These are phyloP conservation scores for Bertia moriformis DNA, from an alignment of 2,329 filamentous ascomycete species.

Conservation along the genomic window DNA sequence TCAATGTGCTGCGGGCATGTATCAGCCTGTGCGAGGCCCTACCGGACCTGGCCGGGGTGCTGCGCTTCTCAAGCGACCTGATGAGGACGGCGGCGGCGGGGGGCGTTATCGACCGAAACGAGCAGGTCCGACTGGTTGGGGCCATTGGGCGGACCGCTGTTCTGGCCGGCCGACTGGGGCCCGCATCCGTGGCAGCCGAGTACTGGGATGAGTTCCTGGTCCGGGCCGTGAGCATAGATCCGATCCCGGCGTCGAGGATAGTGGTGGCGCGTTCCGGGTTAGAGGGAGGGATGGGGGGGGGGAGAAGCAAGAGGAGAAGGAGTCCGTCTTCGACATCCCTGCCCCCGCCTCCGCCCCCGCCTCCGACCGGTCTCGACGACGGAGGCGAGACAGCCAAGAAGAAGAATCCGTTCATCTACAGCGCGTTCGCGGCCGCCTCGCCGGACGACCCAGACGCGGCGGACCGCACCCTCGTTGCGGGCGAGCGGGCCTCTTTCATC, in stretches of 20 bases:
- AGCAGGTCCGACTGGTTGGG: slow-evolving; percentile 69
- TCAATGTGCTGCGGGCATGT: slow-evolving; percentile 76
- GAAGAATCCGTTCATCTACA: slow-evolving; percentile 83
- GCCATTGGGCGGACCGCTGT: slow-evolving; percentile 75
- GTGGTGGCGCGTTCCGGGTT: slow-evolving; percentile 51
- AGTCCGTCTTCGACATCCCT: slow-evolving; percentile 36
- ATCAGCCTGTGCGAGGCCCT: slow-evolving; percentile 88
- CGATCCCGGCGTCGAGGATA: slow-evolving; percentile 39
- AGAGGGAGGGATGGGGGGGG: slow-evolving; percentile 21
- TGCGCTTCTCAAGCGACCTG: slow-evolving; percentile 73
- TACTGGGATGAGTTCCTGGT: slow-evolving; percentile 97
- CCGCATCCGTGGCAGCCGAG: slow-evolving; percentile 57
- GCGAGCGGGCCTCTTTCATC: slow-evolving; percentile 63
- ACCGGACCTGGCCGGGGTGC: slow-evolving; percentile 79
- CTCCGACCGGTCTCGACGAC: slow-evolving; percentile 7
- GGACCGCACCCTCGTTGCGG: slow-evolving; percentile 59
- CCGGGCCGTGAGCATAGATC: slow-evolving; percentile 58
- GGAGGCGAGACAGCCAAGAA: slow-evolving; percentile 39
- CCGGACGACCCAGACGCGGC: slow-evolving; percentile 39
- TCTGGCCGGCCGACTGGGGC: slow-evolving; percentile 62
- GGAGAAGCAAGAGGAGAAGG: slow-evolving; percentile 22
- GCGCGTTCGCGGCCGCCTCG: slow-evolving; percentile 79
- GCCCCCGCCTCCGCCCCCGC: slow-evolving; percentile 31
- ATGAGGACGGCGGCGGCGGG: slow-evolving; percentile 70
- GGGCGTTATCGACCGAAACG: slow-evolving; percentile 64